Evolutionary conservation across 1,284 basidiomycete species (phyloP), one percentile per base, ranked within the genome.

Genomic region (Neolentinus lepideus): DNA sequence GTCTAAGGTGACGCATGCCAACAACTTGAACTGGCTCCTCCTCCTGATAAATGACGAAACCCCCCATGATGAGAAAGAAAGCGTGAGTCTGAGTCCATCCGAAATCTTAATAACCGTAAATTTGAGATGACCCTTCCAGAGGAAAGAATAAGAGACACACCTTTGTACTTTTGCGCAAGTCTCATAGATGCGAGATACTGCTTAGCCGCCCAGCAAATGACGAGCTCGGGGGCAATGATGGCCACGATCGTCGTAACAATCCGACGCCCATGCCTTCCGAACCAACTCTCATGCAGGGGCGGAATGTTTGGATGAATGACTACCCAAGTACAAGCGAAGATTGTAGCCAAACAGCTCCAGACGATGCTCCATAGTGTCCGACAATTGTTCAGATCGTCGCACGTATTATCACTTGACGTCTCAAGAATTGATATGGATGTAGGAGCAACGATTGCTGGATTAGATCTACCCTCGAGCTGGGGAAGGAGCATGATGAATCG

Each of bases 291-390:
- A 6, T 29, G 3, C 11, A 9, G 47, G 6, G 47, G 14, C 47
- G 47, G 47, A n/a, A 50, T 29, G 26, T 59, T 58, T 6, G 54
- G 57, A 53, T 59, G 58, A 12, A 57, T 33, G 11, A 46, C 53
- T 9, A 59, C 54, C 57, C 58, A 59, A 6, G 58, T 58, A 43
- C 58, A 58, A 1, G 51, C 19, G 22, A 59, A 52, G 27, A 59
- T 53, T 3, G 58, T 59, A 12, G 48, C 38, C 6, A 58, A 29
- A 36, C 57, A 59, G 31, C 57, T 58, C 57, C 53, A 58, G 21
- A 59, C 27, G 46, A 59, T 55, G 29, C 25, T 46, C 33, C 26
- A 51, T 14, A 55, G 24, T 16, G 54, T 56, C 2, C 54, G 54
- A 33, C 54, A 56, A 25, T 54, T 14, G n/a, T 43, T 19, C 2